phyloP scores from a whole-genome alignment of 768 basidiomycete genomes.

The Russula olivacea region DNA sequence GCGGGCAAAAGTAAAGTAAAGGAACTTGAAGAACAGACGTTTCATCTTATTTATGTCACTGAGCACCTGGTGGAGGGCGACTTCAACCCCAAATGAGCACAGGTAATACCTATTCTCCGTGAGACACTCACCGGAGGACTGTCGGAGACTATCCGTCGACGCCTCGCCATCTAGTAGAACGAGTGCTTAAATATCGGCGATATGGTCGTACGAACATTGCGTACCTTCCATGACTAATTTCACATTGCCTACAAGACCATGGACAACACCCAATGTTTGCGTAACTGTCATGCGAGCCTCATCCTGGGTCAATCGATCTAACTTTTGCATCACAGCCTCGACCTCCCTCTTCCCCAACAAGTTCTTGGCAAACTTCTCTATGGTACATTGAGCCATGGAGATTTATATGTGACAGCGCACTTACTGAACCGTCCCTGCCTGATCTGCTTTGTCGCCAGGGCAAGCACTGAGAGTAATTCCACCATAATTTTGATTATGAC shows the following conservation, averaged over 20 bases:
- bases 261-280: neutral
- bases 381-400: neutral
- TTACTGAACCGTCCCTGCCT: neutral
- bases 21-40: conserved; percentile 5
- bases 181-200: neutral
- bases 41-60: conserved; percentile 5
- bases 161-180: neutral
- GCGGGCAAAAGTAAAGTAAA: neutral
- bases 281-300: too few species aligned
- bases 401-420: too few species aligned
- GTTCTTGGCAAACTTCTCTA: conserved; percentile 2
- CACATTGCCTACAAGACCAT: too few species aligned
- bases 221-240: neutral
- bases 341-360: neutral
- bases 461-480: neutral
- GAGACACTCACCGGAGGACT: too few species aligned
- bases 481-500: neutral
- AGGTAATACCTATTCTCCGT: neutral
- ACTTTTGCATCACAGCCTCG: too few species aligned
- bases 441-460: conserved; percentile 9
- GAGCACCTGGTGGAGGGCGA: neutral
- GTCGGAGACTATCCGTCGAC: neutral
- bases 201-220: neutral
- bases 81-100: neutral
- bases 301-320: too few species aligned